phyloP scores from a whole-genome alignment of 2,329 filamentous ascomycete genomes.

The Fusarium nelsonii region DNA sequence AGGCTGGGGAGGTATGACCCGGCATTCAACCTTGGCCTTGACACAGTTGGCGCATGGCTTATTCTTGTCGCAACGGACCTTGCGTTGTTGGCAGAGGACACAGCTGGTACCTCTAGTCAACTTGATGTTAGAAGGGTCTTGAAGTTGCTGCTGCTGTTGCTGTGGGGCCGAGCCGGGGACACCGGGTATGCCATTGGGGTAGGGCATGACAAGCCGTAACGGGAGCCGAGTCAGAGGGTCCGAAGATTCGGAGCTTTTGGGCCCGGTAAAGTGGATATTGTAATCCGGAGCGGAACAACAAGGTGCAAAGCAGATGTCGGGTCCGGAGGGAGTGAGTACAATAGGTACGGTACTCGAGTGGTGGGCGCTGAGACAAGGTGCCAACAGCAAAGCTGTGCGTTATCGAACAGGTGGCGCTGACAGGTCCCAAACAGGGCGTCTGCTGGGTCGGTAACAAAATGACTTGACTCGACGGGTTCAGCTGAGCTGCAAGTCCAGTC shows the following conservation, averaged over 20 bases:
- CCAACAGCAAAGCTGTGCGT: slow-evolving; percentile 4
- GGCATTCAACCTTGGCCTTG: slow-evolving; percentile 72
- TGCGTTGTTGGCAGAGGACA: slow-evolving; percentile 80
- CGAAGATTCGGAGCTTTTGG: slow-evolving; percentile 10
- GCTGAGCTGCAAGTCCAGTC: slow-evolving; percentile 35
- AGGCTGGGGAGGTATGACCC: slow-evolving; percentile 68
- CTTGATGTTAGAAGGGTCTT: slow-evolving; percentile 63
- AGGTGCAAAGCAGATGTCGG: slow-evolving; percentile 10
- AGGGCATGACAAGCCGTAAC: slow-evolving; percentile 36
- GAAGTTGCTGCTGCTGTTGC: slow-evolving; percentile 38
- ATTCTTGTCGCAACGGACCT: slow-evolving; percentile 79
- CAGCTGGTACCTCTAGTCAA: slow-evolving; percentile 73
- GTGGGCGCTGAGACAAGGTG: slow-evolving; percentile 12
- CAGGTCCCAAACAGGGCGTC: slow-evolving; percentile 20
- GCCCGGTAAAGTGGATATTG: slow-evolving; percentile 27
- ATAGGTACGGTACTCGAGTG: background rate
- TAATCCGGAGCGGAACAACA: slow-evolving; percentile 12
- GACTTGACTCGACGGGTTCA: slow-evolving; percentile 19
- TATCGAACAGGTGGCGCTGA: slow-evolving; percentile 19
- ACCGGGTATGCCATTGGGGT: slow-evolving; percentile 39
- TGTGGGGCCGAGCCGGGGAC: slow-evolving; percentile 41
- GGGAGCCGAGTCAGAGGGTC: background rate
- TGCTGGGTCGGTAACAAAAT: slow-evolving; percentile 3
- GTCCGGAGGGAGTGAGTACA: slow-evolving; percentile 6
- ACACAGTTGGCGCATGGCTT: slow-evolving; percentile 78